Conservation (phyloP, 495 filamentous ascomycete species). For the Halenospora varia region DNA sequence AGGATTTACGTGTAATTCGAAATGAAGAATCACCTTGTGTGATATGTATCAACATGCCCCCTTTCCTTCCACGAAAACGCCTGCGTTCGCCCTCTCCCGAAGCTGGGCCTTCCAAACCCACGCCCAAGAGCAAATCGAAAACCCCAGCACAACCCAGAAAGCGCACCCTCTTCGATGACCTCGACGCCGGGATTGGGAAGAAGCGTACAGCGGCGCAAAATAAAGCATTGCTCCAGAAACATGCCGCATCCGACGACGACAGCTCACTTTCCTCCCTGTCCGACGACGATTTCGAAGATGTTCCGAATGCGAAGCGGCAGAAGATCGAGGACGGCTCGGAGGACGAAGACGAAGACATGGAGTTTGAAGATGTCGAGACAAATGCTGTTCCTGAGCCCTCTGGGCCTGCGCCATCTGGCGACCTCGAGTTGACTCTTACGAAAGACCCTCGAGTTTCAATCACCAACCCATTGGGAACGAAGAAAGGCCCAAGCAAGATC, state of each 20-base stretch:
- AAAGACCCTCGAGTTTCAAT: conserved; percentile 49
- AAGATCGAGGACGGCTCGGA: conserved; percentile 42
- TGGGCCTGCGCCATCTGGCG: conserved; percentile 37
- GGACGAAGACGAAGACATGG: conserved; percentile 66
- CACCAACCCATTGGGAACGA: conserved; percentile 59
- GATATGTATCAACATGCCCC: conserved; percentile 19
- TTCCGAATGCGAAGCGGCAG: conserved; percentile 32
- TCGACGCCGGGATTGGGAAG: conserved; percentile 51
- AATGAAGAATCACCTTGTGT: background rate
- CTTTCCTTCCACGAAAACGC: conserved; percentile 27
- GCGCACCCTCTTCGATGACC: conserved; percentile 60
- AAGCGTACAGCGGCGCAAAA: conserved; percentile 45
- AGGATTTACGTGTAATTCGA: background rate
- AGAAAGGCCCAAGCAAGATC: conserved; percentile 81
- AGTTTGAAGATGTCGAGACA: conserved; percentile 79
- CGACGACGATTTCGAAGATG: conserved; percentile 59
- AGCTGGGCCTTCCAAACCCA: conserved; percentile 15
- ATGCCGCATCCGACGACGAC: conserved; percentile 50
- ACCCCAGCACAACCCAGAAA: conserved; percentile 38
- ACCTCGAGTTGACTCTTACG: conserved; percentile 75
- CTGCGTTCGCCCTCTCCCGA: conserved; percentile 22
- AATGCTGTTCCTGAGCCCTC: conserved; percentile 24
- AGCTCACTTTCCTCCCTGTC: conserved; percentile 58
- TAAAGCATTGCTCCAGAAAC: conserved; percentile 38
- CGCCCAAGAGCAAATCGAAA: conserved; percentile 14